Evolutionary conservation across 176 grass and related monocot genomes (phyloP), one percentile per base, ranked within the genome.

Genomic region (Oryza nivara): DNA sequence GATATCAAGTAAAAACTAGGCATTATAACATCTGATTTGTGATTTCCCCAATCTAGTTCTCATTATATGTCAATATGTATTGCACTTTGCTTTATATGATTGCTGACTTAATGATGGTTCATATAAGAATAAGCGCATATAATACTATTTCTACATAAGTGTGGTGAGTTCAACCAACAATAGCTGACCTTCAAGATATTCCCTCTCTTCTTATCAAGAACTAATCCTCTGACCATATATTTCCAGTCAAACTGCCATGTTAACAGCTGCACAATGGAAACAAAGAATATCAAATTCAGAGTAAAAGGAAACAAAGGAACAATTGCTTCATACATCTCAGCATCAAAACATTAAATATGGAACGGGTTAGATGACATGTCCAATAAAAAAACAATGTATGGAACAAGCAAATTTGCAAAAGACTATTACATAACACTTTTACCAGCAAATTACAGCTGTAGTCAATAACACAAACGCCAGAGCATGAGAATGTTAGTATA

Each of bases 161-260:
- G 56, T 4, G 1, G 17, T 35, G n/a, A 68, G 44, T 69, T 79
- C 11, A 81, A 72, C 34, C n/a, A 73, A 58, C 12, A 26, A 46
- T 70, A 61, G 70, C 84, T 38, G 17, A 98, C 96, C 96, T 98
- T 98, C 80, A 98, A 93, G 68, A 98, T 95, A 90, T 98, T 98
- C 80, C 96, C 96, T 87, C 92, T 95, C 75, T 94, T 98, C 88
- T 98, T 98, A 76, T 98, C 96, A 84, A 98, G 87, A 81, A 98
- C 96, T 77, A 98, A 77, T 78, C 96, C 96, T 72, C 96, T 92
- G 28, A 98, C 96, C 96, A 98, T 98, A 81, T 98, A 98, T 85
- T 91, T 98, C 96, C 93, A 98, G 69, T 98, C 89, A 82, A 98
- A 98, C 41, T 93, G 75, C 96, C 96, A 98, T 77, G 89, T 88